Conservation (phyloP, 495 filamentous ascomycete genomes). For the Hypoxylon subgilvum region DNA sequence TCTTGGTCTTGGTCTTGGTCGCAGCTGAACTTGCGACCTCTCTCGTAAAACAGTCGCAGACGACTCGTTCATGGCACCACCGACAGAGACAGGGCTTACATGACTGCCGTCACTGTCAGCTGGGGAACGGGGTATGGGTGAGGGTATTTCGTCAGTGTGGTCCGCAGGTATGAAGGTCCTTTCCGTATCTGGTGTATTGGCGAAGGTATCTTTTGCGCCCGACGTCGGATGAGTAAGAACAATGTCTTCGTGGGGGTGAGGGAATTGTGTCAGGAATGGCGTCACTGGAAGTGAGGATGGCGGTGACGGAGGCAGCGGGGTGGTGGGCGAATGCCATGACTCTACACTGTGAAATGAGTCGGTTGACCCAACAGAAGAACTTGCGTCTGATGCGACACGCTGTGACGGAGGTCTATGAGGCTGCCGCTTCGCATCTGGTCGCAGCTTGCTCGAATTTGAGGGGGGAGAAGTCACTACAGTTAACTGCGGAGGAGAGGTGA, state of each 20-base stretch:
- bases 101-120: conserved; percentile 1
- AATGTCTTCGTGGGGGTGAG: conserved; percentile 45
- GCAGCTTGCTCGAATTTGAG: conserved; percentile 26
- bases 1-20: conserved; percentile 29
- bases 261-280: conserved; percentile 40
- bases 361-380: conserved; percentile 42
- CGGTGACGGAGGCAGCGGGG: conserved; percentile 57
- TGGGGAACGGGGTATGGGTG: conserved; percentile 11
- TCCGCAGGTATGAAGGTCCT: conserved; percentile 18
- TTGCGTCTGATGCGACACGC: conserved; percentile 23
- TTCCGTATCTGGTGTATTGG: conserved; percentile 48
- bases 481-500: conserved; percentile 44
- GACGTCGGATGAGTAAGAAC: conserved; percentile 26
- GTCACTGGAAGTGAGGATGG: conserved; percentile 51
- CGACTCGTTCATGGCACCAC: conserved; percentile 2
- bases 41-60: conserved; percentile 22
- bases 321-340: conserved; percentile 61
- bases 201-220: conserved; percentile 48
- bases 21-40: conserved; percentile 6
- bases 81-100: conserved; percentile 1
- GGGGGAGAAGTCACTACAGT: conserved; percentile 43
- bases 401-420: conserved; percentile 17
- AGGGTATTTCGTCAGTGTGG: conserved; percentile 11
- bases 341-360: conserved; percentile 61
- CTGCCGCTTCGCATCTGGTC: conserved; percentile 2